A percentile compares a stretch with the other conserved stretches of the same genome.
Conservation (phyloP, 1,284 basidiomycete genomes). For the Cryptococcus amylolentus region DNA sequence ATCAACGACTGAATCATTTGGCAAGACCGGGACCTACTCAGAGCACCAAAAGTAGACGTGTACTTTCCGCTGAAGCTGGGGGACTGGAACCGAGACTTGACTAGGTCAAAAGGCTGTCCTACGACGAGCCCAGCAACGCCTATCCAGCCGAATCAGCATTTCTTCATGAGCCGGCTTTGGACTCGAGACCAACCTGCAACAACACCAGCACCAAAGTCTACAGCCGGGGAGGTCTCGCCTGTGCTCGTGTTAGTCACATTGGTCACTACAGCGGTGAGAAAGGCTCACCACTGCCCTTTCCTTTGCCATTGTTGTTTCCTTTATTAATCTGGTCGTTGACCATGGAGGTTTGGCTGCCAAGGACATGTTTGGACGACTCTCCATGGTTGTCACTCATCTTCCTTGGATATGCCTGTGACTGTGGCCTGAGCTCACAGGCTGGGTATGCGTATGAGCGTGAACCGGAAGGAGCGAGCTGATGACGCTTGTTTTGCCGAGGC, state of each 20-base stretch:
- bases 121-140: conserved; percentile 49
- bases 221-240: conserved; percentile 22
- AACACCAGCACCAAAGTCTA: conserved; percentile 46
- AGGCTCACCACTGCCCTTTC: conserved; percentile 6
- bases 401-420: neutral
- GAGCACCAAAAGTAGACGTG: conserved; percentile 37
- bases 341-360: neutral
- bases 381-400: conserved; percentile 3
- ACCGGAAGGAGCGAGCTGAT: neutral
- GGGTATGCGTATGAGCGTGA: neutral
- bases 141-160: conserved; percentile 8
- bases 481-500: no score
- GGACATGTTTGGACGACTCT: conserved; percentile 6
- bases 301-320: conserved; percentile 13
- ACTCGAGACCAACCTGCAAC: conserved; percentile 37
- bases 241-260: neutral
- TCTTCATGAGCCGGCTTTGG: neutral
- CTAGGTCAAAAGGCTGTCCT: conserved; percentile 50
- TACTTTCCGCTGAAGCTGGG: conserved; percentile 43
- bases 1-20: neutral
- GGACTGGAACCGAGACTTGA: conserved; percentile 49
- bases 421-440: neutral
- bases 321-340: neutral
- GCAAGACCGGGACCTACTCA: conserved; percentile 33
- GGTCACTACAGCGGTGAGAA: neutral